phyloP scores from a whole-genome alignment of 495 filamentous ascomycete species.

The Talaromyces wortmannii region DNA sequence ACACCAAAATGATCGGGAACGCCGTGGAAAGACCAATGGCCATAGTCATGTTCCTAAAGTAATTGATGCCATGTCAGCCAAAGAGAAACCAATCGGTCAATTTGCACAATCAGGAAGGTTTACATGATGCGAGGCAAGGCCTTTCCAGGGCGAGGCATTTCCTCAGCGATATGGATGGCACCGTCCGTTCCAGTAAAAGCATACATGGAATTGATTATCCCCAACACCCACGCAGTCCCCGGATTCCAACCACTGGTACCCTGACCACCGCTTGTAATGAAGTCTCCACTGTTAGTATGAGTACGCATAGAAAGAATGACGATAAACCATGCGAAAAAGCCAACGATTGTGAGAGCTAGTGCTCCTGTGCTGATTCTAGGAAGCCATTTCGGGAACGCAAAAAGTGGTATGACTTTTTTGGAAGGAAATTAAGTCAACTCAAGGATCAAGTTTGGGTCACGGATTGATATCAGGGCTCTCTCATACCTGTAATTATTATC shows the following conservation, averaged over 20 bases:
- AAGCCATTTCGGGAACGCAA: slow-evolving; percentile 10
- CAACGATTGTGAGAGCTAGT: slow-evolving; percentile 13
- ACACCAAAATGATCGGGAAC: slow-evolving; percentile 22
- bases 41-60: slow-evolving; percentile 18
- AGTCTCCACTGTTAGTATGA: slow-evolving; percentile 6
- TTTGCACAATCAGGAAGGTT: not conserved
- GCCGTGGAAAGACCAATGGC: slow-evolving; percentile 25
- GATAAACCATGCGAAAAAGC: slow-evolving; percentile 15
- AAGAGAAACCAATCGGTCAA: not conserved
- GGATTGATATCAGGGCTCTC: not conserved
- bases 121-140: slow-evolving; percentile 23
- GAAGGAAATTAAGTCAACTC: not conserved
- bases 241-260: slow-evolving; percentile 22
- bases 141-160: slow-evolving; percentile 21
- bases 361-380: slow-evolving; percentile 6
- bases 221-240: slow-evolving; percentile 29
- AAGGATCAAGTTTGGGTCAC: not conserved
- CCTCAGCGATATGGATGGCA: slow-evolving; percentile 18
- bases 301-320: slow-evolving; percentile 15
- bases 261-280: slow-evolving; percentile 10
- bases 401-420: slow-evolving; percentile 15
- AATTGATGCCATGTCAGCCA: not conserved
- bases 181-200: slow-evolving; percentile 19
- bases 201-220: slow-evolving; percentile 27
- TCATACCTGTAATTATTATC: slow-evolving; percentile 6